Conservation (phyloP, 257 asterid genomes). For the Ehretia macrophylla region DNA sequence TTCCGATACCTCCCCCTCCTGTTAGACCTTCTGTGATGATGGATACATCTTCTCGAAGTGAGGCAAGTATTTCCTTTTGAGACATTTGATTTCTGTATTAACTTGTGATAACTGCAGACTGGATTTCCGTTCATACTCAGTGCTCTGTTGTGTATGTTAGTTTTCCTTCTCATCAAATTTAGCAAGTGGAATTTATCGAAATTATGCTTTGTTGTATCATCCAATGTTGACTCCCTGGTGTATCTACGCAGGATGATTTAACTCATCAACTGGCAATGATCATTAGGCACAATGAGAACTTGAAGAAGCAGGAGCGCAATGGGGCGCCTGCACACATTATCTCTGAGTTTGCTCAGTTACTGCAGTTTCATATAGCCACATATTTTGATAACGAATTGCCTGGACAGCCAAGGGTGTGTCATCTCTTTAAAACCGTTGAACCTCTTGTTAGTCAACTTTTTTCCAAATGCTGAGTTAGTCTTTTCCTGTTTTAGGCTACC, state of each 20-base stretch:
- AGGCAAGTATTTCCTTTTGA: constrained; percentile 44
- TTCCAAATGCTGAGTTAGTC: neutral
- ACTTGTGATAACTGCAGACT: constrained; percentile 7
- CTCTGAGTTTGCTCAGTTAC: constrained; percentile 93
- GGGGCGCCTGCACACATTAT: constrained; percentile 99
- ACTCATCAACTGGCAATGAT: constrained; percentile 99
- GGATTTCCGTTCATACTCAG: neutral
- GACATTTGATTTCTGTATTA: constrained; percentile 13
- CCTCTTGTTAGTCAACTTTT: neutral
- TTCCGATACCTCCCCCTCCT: constrained; percentile 99
- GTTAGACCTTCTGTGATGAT: constrained; percentile 99
- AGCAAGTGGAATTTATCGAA: neutral
- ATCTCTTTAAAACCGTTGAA: constrained; percentile 8
- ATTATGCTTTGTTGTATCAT: constrained; percentile 3
- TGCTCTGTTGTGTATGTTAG: neutral
- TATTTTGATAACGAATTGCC: constrained; percentile 97
- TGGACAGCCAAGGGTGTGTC: constrained; percentile 92
- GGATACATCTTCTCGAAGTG: constrained; percentile 99
- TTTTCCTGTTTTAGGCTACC: constrained; percentile 52
- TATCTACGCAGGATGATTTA: constrained; percentile 80
- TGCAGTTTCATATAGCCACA: constrained; percentile 98
- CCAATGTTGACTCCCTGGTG: constrained; percentile 20
- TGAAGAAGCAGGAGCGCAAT: constrained; percentile 93
- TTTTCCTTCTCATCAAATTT: neutral
- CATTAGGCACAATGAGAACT: constrained; percentile 90